Evolutionary conservation across 768 basidiomycete genomes (phyloP), one percentile per base, ranked within the genome.

Genomic region (Hortiboletus campestris): DNA sequence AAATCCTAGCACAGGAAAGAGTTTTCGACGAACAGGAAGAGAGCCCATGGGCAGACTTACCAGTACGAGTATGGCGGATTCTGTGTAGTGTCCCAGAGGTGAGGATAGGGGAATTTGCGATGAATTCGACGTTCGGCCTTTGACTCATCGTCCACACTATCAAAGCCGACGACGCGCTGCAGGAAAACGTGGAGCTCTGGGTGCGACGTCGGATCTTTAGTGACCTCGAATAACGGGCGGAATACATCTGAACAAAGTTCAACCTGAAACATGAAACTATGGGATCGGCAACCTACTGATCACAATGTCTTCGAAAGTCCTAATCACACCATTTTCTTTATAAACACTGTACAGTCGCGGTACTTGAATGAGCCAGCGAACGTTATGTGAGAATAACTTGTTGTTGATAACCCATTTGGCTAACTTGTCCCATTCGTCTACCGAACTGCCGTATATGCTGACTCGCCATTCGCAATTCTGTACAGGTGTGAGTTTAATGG

Each of bases 81-180:
- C 63, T 95, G 91, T 32, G 78, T 77, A 0, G 89, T 85, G 70
- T 94, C 82, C 97, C 97, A 99, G 39, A 92, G 75, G 39, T 83
- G 80, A 3, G 97, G 95, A 59, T 89, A 92, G 0, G 95, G 95
- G 76, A 91, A 97, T 69, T 97, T 98, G 65, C 87, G 89, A 67
- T 97, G 89, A 43, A 97, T 85, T 28, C 97, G 78, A 52, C 94
- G 78, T 72, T 99, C 97, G 0, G 84, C 78, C 74, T 98, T 98
- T 2, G 91, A 94, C 74, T 99, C 97, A 64, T 99, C 97, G 63
- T 99, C 97, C 20, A 99, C 97, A n/a, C 89, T 94, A 65, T 98
- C 97, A 66, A 99, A 97, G 6, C 97, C 97, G 49, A 98, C 73
- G 7, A 98, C 94, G 6, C 97, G 86, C 71, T 97, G 94, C 34